Base-by-base conservation (phyloP, 2,329 filamentous ascomycete genomes). In the Aureobasidium sp. region DNA sequence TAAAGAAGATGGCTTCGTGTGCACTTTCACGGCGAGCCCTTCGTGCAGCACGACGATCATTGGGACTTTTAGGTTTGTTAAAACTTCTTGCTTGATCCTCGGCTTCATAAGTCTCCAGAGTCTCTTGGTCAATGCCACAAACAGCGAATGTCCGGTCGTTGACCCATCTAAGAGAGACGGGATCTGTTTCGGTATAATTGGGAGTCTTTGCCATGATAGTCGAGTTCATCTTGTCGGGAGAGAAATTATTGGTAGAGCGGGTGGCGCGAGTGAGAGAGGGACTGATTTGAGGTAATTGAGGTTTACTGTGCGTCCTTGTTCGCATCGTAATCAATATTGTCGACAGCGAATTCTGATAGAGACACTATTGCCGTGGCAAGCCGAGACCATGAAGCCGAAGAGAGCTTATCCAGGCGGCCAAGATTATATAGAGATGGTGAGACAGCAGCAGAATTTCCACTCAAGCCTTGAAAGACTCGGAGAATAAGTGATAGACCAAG, bases 11-110 rank as follows among this genome's bases (percentile, higher is more conserved):
- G 5, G 31, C 40, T n/a, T 48, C 60, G 11, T 61, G 60, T 14
- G 49, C 49, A 33, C 60, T 61, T 22, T 56, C 40, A 15, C 60
- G 60, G 5, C 50, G 49, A 40, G 50, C 60, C 47, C 60, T 47
- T 8, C 60, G 44, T 17, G 42, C 39, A 24, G 60, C 60, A 31
- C 60, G 60, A 12, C 37, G 40, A 39, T 61, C 31, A n/a, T 48
- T 31, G 9, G 49, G 60, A 35, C 33, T 61, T 33, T 47, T 14
- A 17, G 60, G 49, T 27, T 48, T 56, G 27, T 17, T 33, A 7
- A 53, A 47, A 5, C 47, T 60, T 22, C 61, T 45, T 15, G 33
- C 48, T 40, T 53, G 56, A 14, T 59, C 47, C n/a, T 59, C 48
- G 2, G 44, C 44, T 39, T 63, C 35, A 60, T 54, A 61, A 17